Conservation (phyloP, 148 eudicot species). For the Rhododendron williamsianum region DNA sequence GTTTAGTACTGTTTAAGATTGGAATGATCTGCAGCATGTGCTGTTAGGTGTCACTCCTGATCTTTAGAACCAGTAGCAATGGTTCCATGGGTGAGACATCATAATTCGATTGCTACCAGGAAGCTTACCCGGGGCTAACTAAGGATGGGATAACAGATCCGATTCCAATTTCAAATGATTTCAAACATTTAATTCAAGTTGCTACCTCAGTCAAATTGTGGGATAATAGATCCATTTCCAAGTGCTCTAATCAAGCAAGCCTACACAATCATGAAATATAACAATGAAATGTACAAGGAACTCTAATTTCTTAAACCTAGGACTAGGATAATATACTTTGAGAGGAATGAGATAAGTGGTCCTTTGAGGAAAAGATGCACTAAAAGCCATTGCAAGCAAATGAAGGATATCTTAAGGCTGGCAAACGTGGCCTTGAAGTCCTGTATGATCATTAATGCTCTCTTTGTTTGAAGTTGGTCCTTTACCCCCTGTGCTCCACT, state of each 20-base stretch:
- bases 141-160: no score
- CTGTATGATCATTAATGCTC: neutral
- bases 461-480: neutral
- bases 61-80: no score
- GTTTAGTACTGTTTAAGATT: no score
- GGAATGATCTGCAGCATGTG: no score
- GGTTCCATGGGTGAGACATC: no score
- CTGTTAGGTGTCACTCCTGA: no score
- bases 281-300: neutral
- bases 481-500: neutral
- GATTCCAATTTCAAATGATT: no score
- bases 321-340: neutral
- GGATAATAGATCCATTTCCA: no score
- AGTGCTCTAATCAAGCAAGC: neutral
- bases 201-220: no score
- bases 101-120: no score
- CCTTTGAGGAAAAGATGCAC: slow-evolving; percentile 2
- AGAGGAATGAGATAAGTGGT: neutral
- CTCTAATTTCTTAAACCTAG: neutral
- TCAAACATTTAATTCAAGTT: no score
- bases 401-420: neutral
- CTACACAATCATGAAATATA: neutral
- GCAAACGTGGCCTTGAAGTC: neutral
- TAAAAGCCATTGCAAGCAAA: neutral
- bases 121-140: no score